Percentiles rank a stretch among this genome's conserved stretches.
These are phyloP conservation scores for Galerina sulciceps DNA, from an alignment of 768 basidiomycete genomes.

Conservation along the genomic window DNA sequence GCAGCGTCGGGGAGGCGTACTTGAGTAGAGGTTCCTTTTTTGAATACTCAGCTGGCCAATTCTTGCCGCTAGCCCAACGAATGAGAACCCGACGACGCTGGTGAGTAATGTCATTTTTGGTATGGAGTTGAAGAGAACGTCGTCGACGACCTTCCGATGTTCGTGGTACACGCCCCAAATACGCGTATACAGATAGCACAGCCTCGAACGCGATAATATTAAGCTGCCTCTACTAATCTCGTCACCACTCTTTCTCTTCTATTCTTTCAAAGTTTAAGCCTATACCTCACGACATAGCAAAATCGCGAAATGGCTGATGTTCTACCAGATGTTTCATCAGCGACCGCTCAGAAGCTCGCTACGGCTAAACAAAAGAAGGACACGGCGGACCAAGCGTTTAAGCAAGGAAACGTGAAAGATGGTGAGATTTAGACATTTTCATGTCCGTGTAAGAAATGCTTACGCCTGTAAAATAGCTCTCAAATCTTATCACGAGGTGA, in stretches of 20 bases:
- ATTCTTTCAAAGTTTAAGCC: slow-evolving; percentile 6
- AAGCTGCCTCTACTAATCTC: slow-evolving; percentile 3
- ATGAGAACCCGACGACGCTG: slow-evolving; percentile 77
- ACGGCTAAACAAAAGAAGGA: slow-evolving; percentile 73
- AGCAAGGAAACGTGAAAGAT: slow-evolving; percentile 59
- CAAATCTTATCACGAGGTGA: slow-evolving; percentile 73
- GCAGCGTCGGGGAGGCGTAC: slow-evolving; percentile 51
- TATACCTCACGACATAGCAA: neutral
- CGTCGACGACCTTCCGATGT: slow-evolving; percentile 15
- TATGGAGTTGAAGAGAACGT: slow-evolving; percentile 2
- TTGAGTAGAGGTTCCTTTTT: slow-evolving; percentile 75
- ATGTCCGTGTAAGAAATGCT: neutral
- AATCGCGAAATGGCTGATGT: slow-evolving; percentile 28
- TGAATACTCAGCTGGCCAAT: slow-evolving; percentile 89
- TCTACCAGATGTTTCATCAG: slow-evolving; percentile 23
- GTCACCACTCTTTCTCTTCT: slow-evolving; percentile 8
- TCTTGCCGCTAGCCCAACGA: slow-evolving; percentile 82
- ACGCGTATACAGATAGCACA: slow-evolving; percentile 37
- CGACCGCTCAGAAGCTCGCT: slow-evolving; percentile 52
- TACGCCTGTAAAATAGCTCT: slow-evolving; percentile 50
- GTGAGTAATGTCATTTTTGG: slow-evolving; percentile 65
- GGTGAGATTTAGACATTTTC: slow-evolving; percentile 42
- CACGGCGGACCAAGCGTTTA: slow-evolving; percentile 69
- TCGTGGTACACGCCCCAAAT: slow-evolving; percentile 24
- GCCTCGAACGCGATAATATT: slow-evolving; percentile 36